Evolutionary conservation across 2,329 filamentous ascomycete species (phyloP), one percentile per base, ranked within the genome.

Genomic region (Fusarium luffae): DNA sequence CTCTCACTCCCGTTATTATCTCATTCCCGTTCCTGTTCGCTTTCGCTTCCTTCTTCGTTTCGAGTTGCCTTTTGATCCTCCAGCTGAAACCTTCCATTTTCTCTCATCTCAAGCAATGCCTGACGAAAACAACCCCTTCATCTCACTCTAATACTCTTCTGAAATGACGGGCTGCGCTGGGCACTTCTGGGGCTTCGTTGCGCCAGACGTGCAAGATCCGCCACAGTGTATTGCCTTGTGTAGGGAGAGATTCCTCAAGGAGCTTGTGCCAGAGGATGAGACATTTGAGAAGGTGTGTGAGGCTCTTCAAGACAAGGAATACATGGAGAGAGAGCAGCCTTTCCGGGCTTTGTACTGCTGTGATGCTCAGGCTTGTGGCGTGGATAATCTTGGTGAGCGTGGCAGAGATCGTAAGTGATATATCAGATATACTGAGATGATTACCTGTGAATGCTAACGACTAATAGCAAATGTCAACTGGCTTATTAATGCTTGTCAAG

Each of bases 331-430:
- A 27, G 72, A 77, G 43, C 52, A 73, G 10, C 61, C 64, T n/a
- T 78, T 87, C 13, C 82, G 80, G 79, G 73, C 77, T 42, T 76
- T 87, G 23, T 88, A 88, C 72, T 85, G 84, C 75, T 87, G 86
- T 74, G 84, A 87, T 72, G 79, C 81, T 50, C 80, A 79, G 52
- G 79, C 79, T 50, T 88, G 85, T 71, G 85, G 85, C 28, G 84
- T 87, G 46, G 76, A 79, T 55, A 76, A 78, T 52, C 66, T 78
- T 28, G 66, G 63, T 14, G 62, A 66, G 28, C 52, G 60, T 50
- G 77, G 75, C n/a, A 80, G 83, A 74, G 84, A 86, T 73, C 85
- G 86, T 80, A 77, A 49, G 78, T 76, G 59, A 23, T 34, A 49
- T 32, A 30, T 56, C 40, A 34, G 25, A 59, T 40, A 34, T 42